Conservation (phyloP, 2,329 filamentous ascomycete species). For the Cladosporium cucumerinum region DNA sequence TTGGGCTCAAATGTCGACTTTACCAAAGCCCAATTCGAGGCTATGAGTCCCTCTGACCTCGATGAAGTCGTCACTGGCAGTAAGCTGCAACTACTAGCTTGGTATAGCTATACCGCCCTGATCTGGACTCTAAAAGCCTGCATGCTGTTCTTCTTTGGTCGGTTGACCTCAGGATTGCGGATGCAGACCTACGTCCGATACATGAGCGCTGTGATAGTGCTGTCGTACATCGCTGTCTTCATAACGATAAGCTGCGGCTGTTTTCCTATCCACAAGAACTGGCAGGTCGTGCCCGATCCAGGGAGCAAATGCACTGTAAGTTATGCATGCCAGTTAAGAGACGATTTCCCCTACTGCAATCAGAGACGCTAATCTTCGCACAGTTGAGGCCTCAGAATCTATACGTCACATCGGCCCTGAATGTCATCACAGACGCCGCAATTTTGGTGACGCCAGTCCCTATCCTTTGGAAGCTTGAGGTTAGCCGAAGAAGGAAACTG, state of each 20-base stretch:
- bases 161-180: slow-evolving; percentile 34
- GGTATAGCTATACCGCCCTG: slow-evolving; percentile 32
- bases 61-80: slow-evolving; percentile 34
- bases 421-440: slow-evolving; percentile 34
- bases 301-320: slow-evolving; percentile 28
- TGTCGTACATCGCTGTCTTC: slow-evolving; percentile 34
- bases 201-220: slow-evolving; percentile 26
- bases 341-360: neutral
- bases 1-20: slow-evolving; percentile 33
- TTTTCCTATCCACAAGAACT: slow-evolving; percentile 30
- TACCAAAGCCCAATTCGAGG: slow-evolving; percentile 20
- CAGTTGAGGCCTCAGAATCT: neutral
- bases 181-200: slow-evolving; percentile 34
- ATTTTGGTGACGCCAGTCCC: slow-evolving; percentile 37
- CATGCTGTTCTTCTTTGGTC: slow-evolving; percentile 32
- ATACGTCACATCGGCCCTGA: slow-evolving; percentile 15
- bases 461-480: slow-evolving; percentile 34
- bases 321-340: neutral
- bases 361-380: neutral
- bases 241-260: slow-evolving; percentile 34
- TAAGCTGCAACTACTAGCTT: slow-evolving; percentile 39
- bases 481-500: slow-evolving; percentile 34
- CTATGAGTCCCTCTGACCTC: slow-evolving; percentile 32
- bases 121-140: slow-evolving; percentile 27
- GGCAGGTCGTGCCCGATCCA: slow-evolving; percentile 31